Conservation (phyloP, 257 asterid species). For the Echium plantagineum region DNA sequence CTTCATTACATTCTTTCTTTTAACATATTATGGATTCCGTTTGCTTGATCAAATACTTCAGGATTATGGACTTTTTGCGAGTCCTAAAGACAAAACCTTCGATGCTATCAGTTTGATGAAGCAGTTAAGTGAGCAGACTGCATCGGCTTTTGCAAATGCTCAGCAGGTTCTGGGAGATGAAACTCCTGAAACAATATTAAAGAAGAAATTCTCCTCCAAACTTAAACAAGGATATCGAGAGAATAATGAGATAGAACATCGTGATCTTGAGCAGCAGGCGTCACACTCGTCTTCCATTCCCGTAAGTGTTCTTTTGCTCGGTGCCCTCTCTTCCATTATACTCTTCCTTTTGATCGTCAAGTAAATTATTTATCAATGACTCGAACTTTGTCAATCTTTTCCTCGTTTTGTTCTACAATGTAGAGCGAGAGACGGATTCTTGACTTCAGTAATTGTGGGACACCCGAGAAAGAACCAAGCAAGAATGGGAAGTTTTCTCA, state of each 20-base stretch:
- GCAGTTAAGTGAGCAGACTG: conserved; percentile 86
- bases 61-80: conserved; percentile 72
- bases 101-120: conserved; percentile 92
- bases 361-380: not conserved
- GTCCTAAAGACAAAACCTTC: conserved; percentile 75
- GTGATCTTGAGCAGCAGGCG: conserved; percentile 18
- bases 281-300: conserved; percentile 23
- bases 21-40: not conserved
- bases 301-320: conserved; percentile 34
- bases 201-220: conserved; percentile 31
- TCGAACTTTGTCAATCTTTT: not conserved
- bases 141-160: conserved; percentile 84
- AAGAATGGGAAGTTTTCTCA: conserved; percentile 30
- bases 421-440: conserved; percentile 74
- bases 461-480: conserved; percentile 36
- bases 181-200: conserved; percentile 71
- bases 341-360: not conserved
- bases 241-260: conserved; percentile 15
- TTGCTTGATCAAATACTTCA: conserved; percentile 20
- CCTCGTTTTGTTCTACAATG: not conserved
- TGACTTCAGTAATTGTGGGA: conserved; percentile 80
- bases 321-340: too few relatives aligned
- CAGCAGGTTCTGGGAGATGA: conserved; percentile 84
- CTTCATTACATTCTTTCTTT: too few relatives aligned
- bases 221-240: conserved; percentile 25